phyloP scores from a whole-genome alignment of 768 basidiomycete species.

The Tylopilus intermedius region DNA sequence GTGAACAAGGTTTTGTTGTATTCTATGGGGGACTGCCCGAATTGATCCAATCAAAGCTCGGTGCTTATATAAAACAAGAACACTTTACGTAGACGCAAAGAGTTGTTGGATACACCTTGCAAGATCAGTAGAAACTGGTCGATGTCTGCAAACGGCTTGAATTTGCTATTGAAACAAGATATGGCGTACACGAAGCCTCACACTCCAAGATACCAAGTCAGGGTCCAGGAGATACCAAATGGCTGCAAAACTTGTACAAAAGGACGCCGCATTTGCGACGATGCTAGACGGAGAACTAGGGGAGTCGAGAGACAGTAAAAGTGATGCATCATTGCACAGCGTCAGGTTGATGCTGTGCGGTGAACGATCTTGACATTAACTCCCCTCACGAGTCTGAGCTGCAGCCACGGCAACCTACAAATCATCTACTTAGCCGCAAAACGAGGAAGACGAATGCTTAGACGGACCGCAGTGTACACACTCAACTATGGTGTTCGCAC shows the following conservation, averaged over 20 bases:
- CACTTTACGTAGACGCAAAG: background rate
- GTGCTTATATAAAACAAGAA: conserved; percentile 6
- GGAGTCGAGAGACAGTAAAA: background rate
- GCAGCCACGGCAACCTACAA: conserved; percentile 80
- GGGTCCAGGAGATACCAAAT: background rate
- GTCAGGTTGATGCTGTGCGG: background rate
- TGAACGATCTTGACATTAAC: background rate
- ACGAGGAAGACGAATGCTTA: background rate
- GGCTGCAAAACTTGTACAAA: background rate
- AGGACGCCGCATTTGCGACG: background rate
- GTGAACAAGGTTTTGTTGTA: conserved; percentile 27
- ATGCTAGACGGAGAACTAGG: background rate
- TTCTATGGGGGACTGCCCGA: background rate
- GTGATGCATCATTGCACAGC: background rate
- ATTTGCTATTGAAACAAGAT: background rate
- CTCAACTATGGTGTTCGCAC: conserved; percentile 86
- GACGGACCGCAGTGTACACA: conserved; percentile 93
- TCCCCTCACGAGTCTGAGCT: conserved; percentile 71
- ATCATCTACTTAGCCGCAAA: conserved; percentile 13
- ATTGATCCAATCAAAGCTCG: background rate
- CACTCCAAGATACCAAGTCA: background rate
- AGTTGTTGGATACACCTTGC: background rate
- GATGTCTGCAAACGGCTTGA: background rate
- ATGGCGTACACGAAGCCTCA: conserved; percentile 1
- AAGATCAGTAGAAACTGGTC: background rate